Evolutionary conservation across 441 rosid genomes (phyloP), one percentile per base, ranked within the genome.

Genomic region (Pelargonium myrrhifolium): DNA sequence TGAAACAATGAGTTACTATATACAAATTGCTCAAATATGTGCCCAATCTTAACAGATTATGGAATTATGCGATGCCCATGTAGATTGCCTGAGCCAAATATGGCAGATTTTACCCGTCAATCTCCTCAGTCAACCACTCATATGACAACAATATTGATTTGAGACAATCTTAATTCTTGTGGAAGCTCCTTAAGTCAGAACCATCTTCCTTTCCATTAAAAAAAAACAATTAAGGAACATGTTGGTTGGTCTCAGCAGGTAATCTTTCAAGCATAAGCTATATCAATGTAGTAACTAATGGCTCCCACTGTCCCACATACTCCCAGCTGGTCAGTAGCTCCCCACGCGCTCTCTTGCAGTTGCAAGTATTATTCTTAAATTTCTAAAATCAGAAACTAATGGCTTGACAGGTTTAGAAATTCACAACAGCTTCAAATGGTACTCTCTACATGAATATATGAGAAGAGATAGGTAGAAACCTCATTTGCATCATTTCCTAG

Each of bases 401-500:
- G 9, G 26, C 63, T 24, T 35, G 61, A 39, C 51, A 72, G 55
- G 39, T 60, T 62, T 53, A 60, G 53, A 9, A 31, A 21, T 66
- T 28, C 62, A 66, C 15, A 47, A 14, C 18, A 58, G 62, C 15
- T 53, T 37, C 24, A 35, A 67, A 61, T 40, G 64, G 43, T 14
- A 78, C 18, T 11, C 9, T 12, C 31, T 47, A 39, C 42, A 17
- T 55, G 65, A 56, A 63, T 24, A n/a, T 3, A 56, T 21, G 62
- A 62, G 45, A 69, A 58, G 53, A 53, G 3, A 31, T 60, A 24
- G 11, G 47, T 12, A 14, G 66, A 42, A 17, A 88, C 96, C 93
- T 89, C 70, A 43, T 75, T 83, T 51, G 90, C 87, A 65, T 86
- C 82, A 66, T 74, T 84, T 76, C 97, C 97, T 9, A 86, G 66